Evolutionary conservation across 1,139 yeast species (phyloP), one percentile per base, ranked within the genome.

Genomic region (Diutina siamensis): DNA sequence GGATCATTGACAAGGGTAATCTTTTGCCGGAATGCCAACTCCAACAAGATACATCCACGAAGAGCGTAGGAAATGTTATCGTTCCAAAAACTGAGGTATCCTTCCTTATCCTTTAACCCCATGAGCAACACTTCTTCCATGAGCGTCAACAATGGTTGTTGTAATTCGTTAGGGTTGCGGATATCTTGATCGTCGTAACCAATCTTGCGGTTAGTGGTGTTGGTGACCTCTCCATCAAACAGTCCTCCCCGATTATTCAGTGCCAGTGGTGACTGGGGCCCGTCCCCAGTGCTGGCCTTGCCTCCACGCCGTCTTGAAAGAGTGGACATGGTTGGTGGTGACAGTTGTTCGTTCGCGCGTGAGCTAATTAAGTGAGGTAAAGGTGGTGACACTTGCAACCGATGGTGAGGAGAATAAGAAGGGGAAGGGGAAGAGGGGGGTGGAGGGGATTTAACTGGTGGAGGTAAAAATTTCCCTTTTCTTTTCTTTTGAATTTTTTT

Each of bases 21-120:
- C 58, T 83, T 84, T 48, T 88, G 89, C 55, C 97, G 78, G 58
- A 92, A 78, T 1, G 97, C 95, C 62, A 92, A 72, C 63, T 92
- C 99, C 63, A 92, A 75, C 48, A 92, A 60, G 51, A 92, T 92
- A 60, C 97, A 85, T 12, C 98, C 99, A 56, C 99, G 80, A 50
- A 92, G 74, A 1, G 97, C 96, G 64, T 92, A 94, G 27, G 97
- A 87, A 48, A 92, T 89, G 62, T 87, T 89, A 63, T 92, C 99
- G 62, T 92, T 94, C 98, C 98, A 92, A 64, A 92, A 92, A 20
- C 97, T 87, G 48, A 92, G 71, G 62, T 89, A 88, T 5, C 98
- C 98, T 63, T 92, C 97, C 56, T 84, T 83, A 62, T 92, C 98
- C 60, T 92, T 89, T 53, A 92, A 72, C 2, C 98, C 99, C 67